Base-by-base conservation (phyloP, 2,329 filamentous ascomycete genomes). In the Xylaria multiplex region DNA sequence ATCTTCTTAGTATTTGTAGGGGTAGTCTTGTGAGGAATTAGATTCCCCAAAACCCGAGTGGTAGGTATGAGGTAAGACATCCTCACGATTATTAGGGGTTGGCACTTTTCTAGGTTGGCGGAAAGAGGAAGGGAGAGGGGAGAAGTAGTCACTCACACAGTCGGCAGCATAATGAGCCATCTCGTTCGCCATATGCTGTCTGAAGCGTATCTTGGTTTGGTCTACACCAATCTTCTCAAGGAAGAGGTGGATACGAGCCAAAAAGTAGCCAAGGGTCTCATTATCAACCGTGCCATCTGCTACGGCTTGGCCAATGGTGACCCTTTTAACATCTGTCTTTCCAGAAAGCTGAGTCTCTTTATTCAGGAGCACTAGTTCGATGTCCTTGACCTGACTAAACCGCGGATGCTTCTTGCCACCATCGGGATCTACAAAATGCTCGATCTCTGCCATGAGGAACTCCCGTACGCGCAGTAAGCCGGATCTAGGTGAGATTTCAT, bases 361-460 rank as follows among this genome's bases (percentile, higher is more conserved):
- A 78, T 96, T 91, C 53, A 99, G 87, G 30, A 99, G 88, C 61
- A 90, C 88, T 64, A 99, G 86, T 82, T 97, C 91, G 53, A 96
- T 82, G 72, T 97, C 84, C 76, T 93, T 90, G 65, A 99, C 90
- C 75, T 97, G 92, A 52, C 88, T 81, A 81, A 99, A 99, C 63
- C 94, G 91, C 59, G 86, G 82, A 79, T 99, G 96, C 82, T 96
- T 96, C 88, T 99, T 99, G 81, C 93, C 93, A 77, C 93, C 89
- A 76, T 96, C 86, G 11, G 96, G 96, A 76, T 99, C 96, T 72
- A 99, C 96, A 53, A 64, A 99, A 80, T 99, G 96, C 83, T 99
- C 96, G 73, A 99, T 97, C 82, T 99, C 96, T 27, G 95, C 96
- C 96, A 99, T 98, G 74, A 97, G 82, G 82, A 99, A 98, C 80